Evolutionary conservation across 176 grass and related monocot species (phyloP).

Genomic region (Pontederia crassipes): DNA sequence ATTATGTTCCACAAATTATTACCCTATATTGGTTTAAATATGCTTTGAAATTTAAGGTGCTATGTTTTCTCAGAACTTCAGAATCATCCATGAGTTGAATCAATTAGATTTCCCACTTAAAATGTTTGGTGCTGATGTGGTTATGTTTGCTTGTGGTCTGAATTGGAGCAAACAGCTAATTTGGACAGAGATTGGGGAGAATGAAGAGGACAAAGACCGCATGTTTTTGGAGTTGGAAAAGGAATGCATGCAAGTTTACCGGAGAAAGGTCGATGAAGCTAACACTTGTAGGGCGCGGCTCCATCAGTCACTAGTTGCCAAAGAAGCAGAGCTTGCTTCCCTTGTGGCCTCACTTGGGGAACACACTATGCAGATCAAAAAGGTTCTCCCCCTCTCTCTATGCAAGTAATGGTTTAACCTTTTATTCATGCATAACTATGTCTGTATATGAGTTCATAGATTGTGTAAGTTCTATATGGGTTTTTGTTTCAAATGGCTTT

Average conservation of each 20-base stretch:
- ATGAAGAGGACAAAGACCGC: constrained; percentile 74
- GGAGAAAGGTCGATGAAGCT: constrained; percentile 66
- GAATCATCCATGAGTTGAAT: neutral
- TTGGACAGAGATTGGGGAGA: constrained; percentile 92
- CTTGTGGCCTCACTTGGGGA: constrained; percentile 65
- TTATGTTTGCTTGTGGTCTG: neutral
- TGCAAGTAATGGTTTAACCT: no score
- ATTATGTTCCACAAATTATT: no score
- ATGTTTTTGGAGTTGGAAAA: constrained; percentile 84
- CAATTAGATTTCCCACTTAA: neutral
- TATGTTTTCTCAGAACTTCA: neutral
- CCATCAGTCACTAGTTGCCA: constrained; percentile 61
- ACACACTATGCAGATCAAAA: constrained; percentile 49
- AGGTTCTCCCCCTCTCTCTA: constrained; percentile 9
- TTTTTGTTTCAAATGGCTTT: no score
- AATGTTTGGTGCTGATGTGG: constrained; percentile 9
- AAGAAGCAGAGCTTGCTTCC: constrained; percentile 78
- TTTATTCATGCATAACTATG: no score
- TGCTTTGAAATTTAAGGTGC: neutral
- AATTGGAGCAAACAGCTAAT: constrained; percentile 43
- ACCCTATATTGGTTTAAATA: no score
- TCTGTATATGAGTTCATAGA: no score
- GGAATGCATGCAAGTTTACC: constrained; percentile 86
- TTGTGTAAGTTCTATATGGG: no score
- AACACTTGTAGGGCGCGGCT: constrained; percentile 48